These are phyloP conservation scores for Colletotrichum gigasporum DNA, from an alignment of 2,329 filamentous ascomycete species.

Conservation along the genomic window DNA sequence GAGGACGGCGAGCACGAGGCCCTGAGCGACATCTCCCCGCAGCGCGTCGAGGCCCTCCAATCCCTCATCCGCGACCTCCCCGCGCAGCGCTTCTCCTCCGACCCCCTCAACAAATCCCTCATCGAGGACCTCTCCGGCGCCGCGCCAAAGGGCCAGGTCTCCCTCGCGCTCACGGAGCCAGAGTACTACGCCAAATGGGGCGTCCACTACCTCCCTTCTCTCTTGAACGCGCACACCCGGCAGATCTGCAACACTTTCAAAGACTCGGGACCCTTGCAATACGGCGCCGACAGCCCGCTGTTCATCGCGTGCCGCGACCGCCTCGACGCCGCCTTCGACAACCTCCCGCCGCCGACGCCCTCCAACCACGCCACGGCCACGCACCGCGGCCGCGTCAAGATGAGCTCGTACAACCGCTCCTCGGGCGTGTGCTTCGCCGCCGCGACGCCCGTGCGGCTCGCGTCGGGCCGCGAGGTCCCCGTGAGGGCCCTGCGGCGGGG, in stretches of 20 bases:
- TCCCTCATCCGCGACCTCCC: constrained; percentile 46
- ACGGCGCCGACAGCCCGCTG: constrained; percentile 59
- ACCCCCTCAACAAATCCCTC: constrained; percentile 55
- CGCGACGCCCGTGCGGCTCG: constrained; percentile 55
- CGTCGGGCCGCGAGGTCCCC: constrained; percentile 47
- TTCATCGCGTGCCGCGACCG: constrained; percentile 60
- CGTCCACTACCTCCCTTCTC: constrained; percentile 64
- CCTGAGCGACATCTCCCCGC: not conserved
- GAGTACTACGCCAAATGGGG: constrained; percentile 62
- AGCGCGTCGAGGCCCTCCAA: constrained; percentile 36
- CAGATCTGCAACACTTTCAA: constrained; percentile 72
- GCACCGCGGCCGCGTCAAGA: constrained; percentile 39
- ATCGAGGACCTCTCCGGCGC: constrained; percentile 57
- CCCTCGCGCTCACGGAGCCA: constrained; percentile 51
- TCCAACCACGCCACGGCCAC: constrained; percentile 35
- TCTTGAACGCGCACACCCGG: constrained; percentile 63
- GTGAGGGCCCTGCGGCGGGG: constrained; percentile 57
- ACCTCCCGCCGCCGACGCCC: constrained; percentile 53
- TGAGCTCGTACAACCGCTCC: constrained; percentile 54
- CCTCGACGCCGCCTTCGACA: constrained; percentile 60
- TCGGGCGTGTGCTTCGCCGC: constrained; percentile 63
- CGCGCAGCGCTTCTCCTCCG: constrained; percentile 40
- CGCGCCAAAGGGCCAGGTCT: constrained; percentile 58
- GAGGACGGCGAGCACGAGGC: constrained; percentile 47
- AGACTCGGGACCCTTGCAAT: constrained; percentile 65